Evolutionary conservation across 371 early-diverging fungal genomes (phyloP), one percentile per base, ranked within the genome.

Genomic region (Cokeromyces recurvatus): DNA sequence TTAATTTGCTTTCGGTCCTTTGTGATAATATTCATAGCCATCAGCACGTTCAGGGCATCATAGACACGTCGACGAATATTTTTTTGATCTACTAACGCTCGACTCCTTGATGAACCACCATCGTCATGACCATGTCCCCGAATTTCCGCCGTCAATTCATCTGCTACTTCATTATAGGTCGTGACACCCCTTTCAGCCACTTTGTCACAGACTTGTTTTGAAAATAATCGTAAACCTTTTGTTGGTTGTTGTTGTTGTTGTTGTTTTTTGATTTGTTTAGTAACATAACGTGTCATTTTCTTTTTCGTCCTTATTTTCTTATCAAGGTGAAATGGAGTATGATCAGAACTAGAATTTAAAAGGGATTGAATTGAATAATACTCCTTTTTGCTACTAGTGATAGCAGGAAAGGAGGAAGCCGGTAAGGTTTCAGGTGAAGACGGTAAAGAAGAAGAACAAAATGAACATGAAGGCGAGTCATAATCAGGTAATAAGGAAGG

Each of bases 1-100:
- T 64, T 64, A 37, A 87, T 86, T 31, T 81, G 80, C 54, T 86
- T 86, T 46, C 78, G 77, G 32, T 77, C 82, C 51, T 84, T 86
- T 14, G 63, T 62, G 40, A 89, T 86, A 36, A 89, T 80, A 20
- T 72, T 76, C 68, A 87, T 71, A 3, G 89, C 87, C 73, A 83
- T 83, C 38, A 88, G 57, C 10, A 89, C 89, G 52, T 89, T 89
- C 17, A 89, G 67, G 5, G 88, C 89, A 62, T 89, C 89, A 52
- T 89, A 89, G 1, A 88, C 87, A 23, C 89, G 77, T 29, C 89
- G 77, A 23, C 87, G 78, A 47, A 89, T 84, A 48, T 89, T 89
- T 65, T 88, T 86, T 57, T 85, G 82, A 48, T 85, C 84, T 32
- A 27, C n/a, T 35, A 49, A 36, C 39, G 32, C 52, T 37, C 20